Percentiles rank a stretch among this genome's conserved stretches.
Conservation (phyloP, 805 yeast genomes). For the Dipodascus albidus region DNA sequence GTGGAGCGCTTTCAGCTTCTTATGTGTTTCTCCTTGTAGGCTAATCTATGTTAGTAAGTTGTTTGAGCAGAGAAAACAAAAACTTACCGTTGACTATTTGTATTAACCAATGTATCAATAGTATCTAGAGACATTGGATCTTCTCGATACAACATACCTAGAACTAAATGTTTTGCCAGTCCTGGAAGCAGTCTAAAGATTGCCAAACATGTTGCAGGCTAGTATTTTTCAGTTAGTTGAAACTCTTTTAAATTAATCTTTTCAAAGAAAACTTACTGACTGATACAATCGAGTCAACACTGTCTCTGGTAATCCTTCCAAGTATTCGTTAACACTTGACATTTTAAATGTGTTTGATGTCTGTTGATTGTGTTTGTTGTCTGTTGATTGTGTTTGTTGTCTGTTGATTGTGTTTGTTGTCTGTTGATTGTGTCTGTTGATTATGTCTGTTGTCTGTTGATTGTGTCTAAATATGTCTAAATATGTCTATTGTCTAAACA, state of each 20-base stretch:
- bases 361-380: no score
- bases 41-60: not conserved
- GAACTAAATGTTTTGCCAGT: constrained; percentile 76
- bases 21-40: constrained; percentile 61
- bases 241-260: no score
- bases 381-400: no score
- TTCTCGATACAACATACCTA: constrained; percentile 78
- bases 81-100: constrained; percentile 32
- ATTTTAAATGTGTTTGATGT: constrained; percentile 22
- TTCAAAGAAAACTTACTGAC: constrained; percentile 30
- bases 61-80: not conserved
- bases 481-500: no score
- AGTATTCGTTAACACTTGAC: constrained; percentile 72
- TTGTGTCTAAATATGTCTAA: no score
- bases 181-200: constrained; percentile 84
- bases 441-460: no score
- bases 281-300: constrained; percentile 76
- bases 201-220: constrained; percentile 89
- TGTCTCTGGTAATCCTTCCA: constrained; percentile 79
- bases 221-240: constrained; percentile 12
- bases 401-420: no score
- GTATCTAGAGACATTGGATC: constrained; percentile 55
- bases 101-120: constrained; percentile 65
- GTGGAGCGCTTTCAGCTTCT: constrained; percentile 65
- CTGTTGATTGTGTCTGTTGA: no score